Conservation (phyloP, 495 filamentous ascomycete genomes). For the Cercophora sp. region DNA sequence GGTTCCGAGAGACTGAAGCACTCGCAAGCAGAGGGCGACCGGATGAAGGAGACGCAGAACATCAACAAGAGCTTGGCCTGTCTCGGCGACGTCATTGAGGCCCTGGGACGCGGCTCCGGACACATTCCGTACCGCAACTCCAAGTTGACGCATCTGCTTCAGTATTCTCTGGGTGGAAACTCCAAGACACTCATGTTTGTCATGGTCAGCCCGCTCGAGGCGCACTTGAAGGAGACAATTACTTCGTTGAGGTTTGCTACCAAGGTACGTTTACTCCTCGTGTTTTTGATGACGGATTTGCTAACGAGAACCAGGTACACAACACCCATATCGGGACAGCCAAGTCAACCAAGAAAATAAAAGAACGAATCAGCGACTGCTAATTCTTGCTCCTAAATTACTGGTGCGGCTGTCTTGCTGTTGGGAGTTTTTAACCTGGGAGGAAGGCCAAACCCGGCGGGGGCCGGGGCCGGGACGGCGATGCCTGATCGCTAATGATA, state of each 20-base stretch:
- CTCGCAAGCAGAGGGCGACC: conserved; percentile 74
- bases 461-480: neutral
- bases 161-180: conserved; percentile 93
- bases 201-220: conserved; percentile 91
- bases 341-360: conserved; percentile 65
- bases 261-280: conserved; percentile 54
- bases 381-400: conserved; percentile 4
- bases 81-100: conserved; percentile 90
- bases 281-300: neutral
- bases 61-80: conserved; percentile 94
- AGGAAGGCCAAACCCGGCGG: too few species aligned
- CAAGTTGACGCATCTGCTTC: conserved; percentile 93
- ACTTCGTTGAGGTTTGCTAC: conserved; percentile 95
- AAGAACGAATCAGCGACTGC: conserved; percentile 19
- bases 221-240: conserved; percentile 87
- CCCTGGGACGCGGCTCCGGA: conserved; percentile 76
- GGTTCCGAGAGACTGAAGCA: conserved; percentile 89
- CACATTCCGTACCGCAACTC: conserved; percentile 95
- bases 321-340: conserved; percentile 88
- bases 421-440: neutral
- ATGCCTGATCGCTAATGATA: conserved; percentile 9
- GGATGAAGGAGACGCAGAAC: conserved; percentile 90
- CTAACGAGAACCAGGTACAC: conserved; percentile 50
- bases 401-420: conserved; percentile 10
- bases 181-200: conserved; percentile 99